phyloP scores from a whole-genome alignment of 148 eudicot species.

The Vaccinium corymbosum region DNA sequence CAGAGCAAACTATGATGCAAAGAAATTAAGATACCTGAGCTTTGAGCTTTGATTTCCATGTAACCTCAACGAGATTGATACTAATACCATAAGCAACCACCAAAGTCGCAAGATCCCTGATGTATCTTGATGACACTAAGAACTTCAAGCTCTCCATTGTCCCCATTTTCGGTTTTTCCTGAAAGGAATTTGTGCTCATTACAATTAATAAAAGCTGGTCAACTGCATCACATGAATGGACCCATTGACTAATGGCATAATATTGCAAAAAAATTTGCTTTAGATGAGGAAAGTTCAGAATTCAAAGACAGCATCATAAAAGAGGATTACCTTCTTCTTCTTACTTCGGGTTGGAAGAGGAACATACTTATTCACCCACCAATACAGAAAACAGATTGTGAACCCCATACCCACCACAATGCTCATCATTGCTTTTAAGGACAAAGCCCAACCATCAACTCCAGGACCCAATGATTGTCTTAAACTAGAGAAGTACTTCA shows the following conservation, averaged over 20 bases:
- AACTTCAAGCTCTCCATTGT: conserved; percentile 98
- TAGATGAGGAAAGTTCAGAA: background rate
- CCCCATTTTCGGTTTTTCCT: conserved; percentile 94
- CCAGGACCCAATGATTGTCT: conserved; percentile 83
- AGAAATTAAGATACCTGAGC: conserved; percentile 66
- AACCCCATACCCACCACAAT: conserved; percentile 89
- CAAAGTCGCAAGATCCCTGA: conserved; percentile 90
- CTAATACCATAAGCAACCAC: conserved; percentile 98
- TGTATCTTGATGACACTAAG: conserved; percentile 75
- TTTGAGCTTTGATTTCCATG: conserved; percentile 99
- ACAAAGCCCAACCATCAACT: conserved; percentile 98
- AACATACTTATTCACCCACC: conserved; percentile 92
- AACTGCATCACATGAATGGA: background rate
- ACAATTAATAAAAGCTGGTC: background rate
- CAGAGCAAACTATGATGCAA: background rate
- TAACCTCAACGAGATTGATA: conserved; percentile 97
- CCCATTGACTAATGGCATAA: background rate
- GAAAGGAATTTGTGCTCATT: conserved; percentile 12
- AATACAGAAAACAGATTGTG: conserved; percentile 70
- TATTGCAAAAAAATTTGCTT: background rate
- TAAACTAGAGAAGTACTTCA: conserved; percentile 88
- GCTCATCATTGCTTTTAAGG: conserved; percentile 96
- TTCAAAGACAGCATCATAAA: background rate
- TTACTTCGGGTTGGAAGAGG: conserved; percentile 81
- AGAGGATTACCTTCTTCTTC: conserved; percentile 82